phyloP scores from a whole-genome alignment of 371 early-diverging fungal genomes.

The Astathelohania contejeani region DNA sequence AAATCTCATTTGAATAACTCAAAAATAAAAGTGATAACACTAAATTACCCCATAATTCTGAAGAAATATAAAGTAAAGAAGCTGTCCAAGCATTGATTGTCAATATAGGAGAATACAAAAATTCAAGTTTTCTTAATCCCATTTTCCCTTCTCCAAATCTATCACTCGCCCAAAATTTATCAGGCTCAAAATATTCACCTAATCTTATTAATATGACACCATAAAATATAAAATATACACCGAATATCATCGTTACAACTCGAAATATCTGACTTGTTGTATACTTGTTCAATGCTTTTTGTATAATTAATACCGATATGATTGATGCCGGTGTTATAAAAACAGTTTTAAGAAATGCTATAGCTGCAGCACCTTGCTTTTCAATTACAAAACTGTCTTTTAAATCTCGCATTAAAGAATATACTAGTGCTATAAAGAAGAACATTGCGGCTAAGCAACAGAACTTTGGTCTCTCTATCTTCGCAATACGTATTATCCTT shows the following conservation, averaged over 20 bases:
- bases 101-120: constrained; percentile 35
- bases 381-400: constrained; percentile 51
- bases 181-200: no score
- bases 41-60: constrained; percentile 52
- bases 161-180: no score
- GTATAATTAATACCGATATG: constrained; percentile 24
- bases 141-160: no score
- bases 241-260: no score
- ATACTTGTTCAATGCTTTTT: constrained; percentile 42
- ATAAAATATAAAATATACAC: no score
- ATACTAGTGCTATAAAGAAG: constrained; percentile 48
- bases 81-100: constrained; percentile 49
- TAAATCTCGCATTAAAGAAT: constrained; percentile 52
- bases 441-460: constrained; percentile 46
- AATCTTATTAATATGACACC: no score
- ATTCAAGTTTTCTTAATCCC: no score
- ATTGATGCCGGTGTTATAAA: constrained; percentile 34
- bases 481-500: constrained; percentile 44
- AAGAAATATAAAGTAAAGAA: constrained; percentile 45
- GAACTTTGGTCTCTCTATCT: constrained; percentile 47
- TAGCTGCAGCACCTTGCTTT: constrained; percentile 48
- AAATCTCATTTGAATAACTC: constrained; percentile 46
- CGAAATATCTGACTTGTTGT: no score
- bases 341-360: constrained; percentile 45
- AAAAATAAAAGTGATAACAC: constrained; percentile 51